Evolutionary conservation across 2,329 filamentous ascomycete species (phyloP).

Genomic region (Colletotrichum aenigma): DNA sequence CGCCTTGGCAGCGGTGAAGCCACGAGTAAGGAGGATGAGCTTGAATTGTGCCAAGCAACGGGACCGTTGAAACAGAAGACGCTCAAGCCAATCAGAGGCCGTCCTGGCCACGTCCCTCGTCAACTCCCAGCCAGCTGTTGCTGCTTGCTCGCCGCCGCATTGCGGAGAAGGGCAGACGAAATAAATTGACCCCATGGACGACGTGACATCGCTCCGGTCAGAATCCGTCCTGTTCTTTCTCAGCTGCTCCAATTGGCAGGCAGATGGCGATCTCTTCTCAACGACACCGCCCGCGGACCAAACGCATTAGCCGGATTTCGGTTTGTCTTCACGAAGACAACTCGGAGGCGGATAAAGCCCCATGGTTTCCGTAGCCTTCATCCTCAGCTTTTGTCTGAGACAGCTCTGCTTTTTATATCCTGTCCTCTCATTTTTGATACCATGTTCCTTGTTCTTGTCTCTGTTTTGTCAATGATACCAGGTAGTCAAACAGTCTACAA

Average conservation of each 20-base stretch:
- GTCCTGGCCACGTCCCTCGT: not conserved
- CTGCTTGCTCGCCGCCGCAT: not conserved
- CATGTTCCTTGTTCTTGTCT: not conserved
- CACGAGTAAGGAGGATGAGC: constrained; percentile 6
- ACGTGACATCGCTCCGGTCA: constrained; percentile 10
- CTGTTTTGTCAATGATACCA: not conserved
- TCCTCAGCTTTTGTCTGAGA: not conserved
- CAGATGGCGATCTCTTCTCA: not conserved
- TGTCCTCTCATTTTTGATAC: not conserved
- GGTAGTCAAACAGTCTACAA: not conserved
- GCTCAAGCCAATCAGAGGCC: not conserved
- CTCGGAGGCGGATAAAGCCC: not conserved
- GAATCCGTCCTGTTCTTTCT: not conserved
- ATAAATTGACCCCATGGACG: not conserved
- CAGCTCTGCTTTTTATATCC: not conserved
- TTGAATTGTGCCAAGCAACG: constrained; percentile 6
- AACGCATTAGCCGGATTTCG: not conserved
- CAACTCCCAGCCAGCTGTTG: not conserved
- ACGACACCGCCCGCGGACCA: not conserved
- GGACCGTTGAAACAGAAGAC: not conserved
- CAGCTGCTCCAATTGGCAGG: not conserved
- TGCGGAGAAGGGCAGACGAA: not conserved
- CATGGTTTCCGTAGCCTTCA: not conserved
- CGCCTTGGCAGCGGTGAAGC: not conserved
- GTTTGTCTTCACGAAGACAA: not conserved